A percentile compares a stretch with the other conserved stretches of the same genome.
Conservation (phyloP, 164 flowering plant species). For the Paratinospora sagittata region DNA sequence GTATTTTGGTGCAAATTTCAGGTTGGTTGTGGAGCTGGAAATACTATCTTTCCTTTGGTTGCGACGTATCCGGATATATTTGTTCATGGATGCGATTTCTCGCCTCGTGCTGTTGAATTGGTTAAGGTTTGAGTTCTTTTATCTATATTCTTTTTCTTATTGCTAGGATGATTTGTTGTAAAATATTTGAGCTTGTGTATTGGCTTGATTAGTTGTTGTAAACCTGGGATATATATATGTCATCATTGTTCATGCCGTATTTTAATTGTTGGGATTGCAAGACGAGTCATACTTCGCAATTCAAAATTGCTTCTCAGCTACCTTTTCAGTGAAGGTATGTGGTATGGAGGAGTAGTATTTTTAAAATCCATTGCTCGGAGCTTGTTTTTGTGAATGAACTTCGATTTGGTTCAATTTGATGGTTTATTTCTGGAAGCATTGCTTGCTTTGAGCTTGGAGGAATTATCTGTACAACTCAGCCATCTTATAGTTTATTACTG, state of each 20-base stretch:
- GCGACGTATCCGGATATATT: conserved; percentile 66
- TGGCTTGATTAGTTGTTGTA: background rate
- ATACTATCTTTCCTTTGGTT: conserved; percentile 79
- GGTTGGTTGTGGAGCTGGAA: conserved; percentile 99
- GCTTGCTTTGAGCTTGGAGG: background rate
- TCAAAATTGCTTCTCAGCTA: background rate
- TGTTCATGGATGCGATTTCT: conserved; percentile 93
- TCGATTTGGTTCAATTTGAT: background rate
- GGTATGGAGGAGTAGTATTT: background rate
- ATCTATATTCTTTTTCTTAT: background rate
- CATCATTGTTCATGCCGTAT: background rate
- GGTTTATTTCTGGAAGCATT: background rate
- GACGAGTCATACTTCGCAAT: background rate
- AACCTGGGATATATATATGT: background rate
- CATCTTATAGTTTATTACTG: background rate
- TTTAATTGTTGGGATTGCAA: background rate
- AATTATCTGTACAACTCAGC: background rate
- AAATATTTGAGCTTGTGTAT: background rate
- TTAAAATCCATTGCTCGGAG: background rate
- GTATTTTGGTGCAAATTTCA: conserved; percentile 18
- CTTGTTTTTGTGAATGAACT: background rate
- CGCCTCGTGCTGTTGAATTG: conserved; percentile 79
- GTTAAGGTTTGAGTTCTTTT: conserved; percentile 59
- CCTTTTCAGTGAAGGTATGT: background rate
- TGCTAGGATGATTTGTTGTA: background rate